Evolutionary conservation across 1,139 yeast genomes (phyloP).

Genomic region (Suhomyces coccinellae): DNA sequence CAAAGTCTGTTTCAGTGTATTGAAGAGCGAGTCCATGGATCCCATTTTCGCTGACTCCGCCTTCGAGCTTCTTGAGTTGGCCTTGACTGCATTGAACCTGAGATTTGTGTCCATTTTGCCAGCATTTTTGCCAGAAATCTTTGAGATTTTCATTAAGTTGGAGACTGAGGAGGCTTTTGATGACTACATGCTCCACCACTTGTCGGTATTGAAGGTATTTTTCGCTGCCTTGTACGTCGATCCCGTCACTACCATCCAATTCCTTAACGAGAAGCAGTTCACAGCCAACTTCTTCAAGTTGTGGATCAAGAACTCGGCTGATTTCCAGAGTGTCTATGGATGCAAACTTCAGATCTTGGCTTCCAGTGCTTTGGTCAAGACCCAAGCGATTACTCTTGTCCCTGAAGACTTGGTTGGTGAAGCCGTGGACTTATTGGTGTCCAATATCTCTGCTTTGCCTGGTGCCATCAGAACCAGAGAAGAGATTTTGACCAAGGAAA

Average conservation of each 20-base stretch:
- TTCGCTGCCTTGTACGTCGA: constrained; percentile 44
- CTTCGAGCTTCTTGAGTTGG: constrained; percentile 44
- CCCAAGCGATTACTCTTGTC: constrained; percentile 16
- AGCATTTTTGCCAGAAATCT: constrained; percentile 39
- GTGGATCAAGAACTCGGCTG: constrained; percentile 50
- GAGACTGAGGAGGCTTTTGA: constrained; percentile 46
- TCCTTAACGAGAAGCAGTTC: constrained; percentile 40
- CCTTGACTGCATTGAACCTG: constrained; percentile 38
- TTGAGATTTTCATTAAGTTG: constrained; percentile 34
- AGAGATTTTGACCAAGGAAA: constrained; percentile 42
- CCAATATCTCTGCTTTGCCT: constrained; percentile 48
- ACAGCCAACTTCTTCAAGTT: constrained; percentile 41
- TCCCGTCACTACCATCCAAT: constrained; percentile 38
- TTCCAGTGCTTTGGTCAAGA: constrained; percentile 30
- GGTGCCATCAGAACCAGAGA: constrained; percentile 48
- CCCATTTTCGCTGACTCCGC: constrained; percentile 45
- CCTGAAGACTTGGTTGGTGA: constrained; percentile 43
- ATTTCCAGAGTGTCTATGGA: constrained; percentile 57
- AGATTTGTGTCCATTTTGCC: constrained; percentile 36
- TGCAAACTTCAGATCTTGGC: constrained; percentile 55
- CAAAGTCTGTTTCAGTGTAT: constrained; percentile 37
- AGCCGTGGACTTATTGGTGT: constrained; percentile 40
- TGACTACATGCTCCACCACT: constrained; percentile 49
- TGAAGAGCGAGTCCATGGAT: constrained; percentile 38
- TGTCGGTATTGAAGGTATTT: constrained; percentile 46